A percentile compares a stretch with the other conserved stretches of the same genome.
Evolutionary conservation across 176 grass and related monocot genomes (phyloP).

Genomic region (Panicum miliaceum): DNA sequence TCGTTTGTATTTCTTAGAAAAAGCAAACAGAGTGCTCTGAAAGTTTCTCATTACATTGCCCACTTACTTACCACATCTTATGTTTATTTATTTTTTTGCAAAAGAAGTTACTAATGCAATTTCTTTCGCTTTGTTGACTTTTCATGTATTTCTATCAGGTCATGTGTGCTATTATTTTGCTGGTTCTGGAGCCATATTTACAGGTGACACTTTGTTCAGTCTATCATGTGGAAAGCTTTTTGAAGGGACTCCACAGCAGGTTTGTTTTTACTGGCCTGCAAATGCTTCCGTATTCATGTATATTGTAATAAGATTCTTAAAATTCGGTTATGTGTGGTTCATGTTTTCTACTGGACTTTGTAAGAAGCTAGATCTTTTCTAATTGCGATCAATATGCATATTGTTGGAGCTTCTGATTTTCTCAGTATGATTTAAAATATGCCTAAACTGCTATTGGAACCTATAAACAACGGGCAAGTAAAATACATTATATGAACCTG

Average conservation of each 20-base stretch:
- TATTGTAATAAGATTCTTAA: neutral
- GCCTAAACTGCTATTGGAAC: slow-evolving; percentile 5
- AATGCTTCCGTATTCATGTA: slow-evolving; percentile 17
- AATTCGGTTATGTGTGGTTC: slow-evolving; percentile 8
- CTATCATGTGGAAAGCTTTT: slow-evolving; percentile 98
- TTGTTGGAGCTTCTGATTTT: slow-evolving; percentile 35
- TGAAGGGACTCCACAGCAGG: slow-evolving; percentile 91
- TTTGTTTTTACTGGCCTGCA: slow-evolving; percentile 41
- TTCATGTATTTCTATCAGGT: slow-evolving; percentile 55
- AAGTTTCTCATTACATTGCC: too few relatives aligned
- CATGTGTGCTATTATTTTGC: slow-evolving; percentile 92
- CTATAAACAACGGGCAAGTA: neutral
- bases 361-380: neutral
- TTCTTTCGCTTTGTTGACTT: slow-evolving; percentile 8
- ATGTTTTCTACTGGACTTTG: neutral
- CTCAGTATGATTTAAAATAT: slow-evolving; percentile 3
- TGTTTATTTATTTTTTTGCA: slow-evolving; percentile 2
- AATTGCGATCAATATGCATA: slow-evolving; percentile 22
- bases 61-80: too few relatives aligned
- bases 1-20: neutral
- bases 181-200: slow-evolving; percentile 86
- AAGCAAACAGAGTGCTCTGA: slow-evolving; percentile 2
- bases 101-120: slow-evolving; percentile 10
- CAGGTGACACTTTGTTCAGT: slow-evolving; percentile 90
- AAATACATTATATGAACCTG: neutral